Evolutionary conservation across 129 eudicot genomes (phyloP).

Genomic region (Tagetes erecta): DNA sequence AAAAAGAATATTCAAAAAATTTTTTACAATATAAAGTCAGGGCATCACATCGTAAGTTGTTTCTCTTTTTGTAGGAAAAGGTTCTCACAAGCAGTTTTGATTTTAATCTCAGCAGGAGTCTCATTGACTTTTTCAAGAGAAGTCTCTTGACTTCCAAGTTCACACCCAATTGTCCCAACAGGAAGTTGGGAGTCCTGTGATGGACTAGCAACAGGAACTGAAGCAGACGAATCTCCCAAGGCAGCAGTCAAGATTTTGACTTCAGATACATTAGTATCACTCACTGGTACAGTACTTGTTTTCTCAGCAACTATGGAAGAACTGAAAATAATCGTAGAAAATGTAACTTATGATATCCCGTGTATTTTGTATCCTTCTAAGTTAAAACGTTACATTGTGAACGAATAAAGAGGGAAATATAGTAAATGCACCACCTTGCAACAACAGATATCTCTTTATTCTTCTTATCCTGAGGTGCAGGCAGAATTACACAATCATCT

Average conservation of each 20-base stretch:
- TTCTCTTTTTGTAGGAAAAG: slow-evolving; percentile 20
- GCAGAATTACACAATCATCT: slow-evolving; percentile 38
- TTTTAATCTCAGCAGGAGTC: slow-evolving; percentile 40
- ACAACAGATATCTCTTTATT: slow-evolving; percentile 37
- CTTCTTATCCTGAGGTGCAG: slow-evolving; percentile 47
- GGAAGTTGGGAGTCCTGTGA: slow-evolving; percentile 57
- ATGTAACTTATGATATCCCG: slow-evolving; percentile 19
- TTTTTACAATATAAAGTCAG: not conserved
- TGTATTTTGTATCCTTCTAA: not conserved
- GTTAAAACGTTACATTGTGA: not conserved
- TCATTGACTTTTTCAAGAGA: slow-evolving; percentile 36
- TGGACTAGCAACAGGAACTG: slow-evolving; percentile 62
- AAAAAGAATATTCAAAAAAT: slow-evolving; percentile 9
- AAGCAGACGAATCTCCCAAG: slow-evolving; percentile 43
- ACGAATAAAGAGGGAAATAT: not conserved
- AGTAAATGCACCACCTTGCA: slow-evolving; percentile 47
- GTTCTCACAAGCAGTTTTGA: slow-evolving; percentile 40
- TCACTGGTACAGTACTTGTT: slow-evolving; percentile 14
- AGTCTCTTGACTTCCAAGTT: slow-evolving; percentile 45
- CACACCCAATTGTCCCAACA: slow-evolving; percentile 56
- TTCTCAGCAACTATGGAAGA: slow-evolving; percentile 44
- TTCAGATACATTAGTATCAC: slow-evolving; percentile 19
- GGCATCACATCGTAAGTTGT: not conserved
- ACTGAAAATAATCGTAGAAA: slow-evolving; percentile 43
- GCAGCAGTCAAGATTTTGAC: slow-evolving; percentile 23